Percentiles rank a stretch among this genome's conserved stretches.
Evolutionary conservation across 108 stramenopile genomes (phyloP).

Genomic region (Fragilariopsis cylindrus): DNA sequence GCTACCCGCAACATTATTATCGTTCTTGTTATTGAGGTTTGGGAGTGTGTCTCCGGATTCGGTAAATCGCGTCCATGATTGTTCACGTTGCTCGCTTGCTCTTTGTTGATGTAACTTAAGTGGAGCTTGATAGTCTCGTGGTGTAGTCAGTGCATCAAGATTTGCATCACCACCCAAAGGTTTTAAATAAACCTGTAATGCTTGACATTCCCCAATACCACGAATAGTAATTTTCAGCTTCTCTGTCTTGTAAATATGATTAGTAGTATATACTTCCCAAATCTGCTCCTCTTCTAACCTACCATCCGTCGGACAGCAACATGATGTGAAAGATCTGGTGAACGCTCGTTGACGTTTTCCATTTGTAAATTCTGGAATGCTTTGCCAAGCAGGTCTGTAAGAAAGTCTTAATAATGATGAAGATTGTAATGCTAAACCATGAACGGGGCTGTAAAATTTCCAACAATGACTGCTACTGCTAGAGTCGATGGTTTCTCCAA

Average conservation of each 20-base stretch:
- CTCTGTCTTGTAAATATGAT: conserved; percentile 33
- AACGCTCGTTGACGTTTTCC: conserved; percentile 7
- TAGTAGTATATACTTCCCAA: conserved; percentile 40
- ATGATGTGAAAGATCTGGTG: neutral
- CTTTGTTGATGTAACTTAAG: conserved; percentile 27
- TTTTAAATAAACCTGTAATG: conserved; percentile 59
- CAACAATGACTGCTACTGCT: conserved; percentile 22
- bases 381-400: conserved; percentile 75
- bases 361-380: conserved; percentile 66
- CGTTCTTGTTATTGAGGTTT: neutral
- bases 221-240: conserved; percentile 40
- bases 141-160: conserved; percentile 6
- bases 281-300: conserved; percentile 22
- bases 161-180: conserved; percentile 29
- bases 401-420: conserved; percentile 57
- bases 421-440: conserved; percentile 37
- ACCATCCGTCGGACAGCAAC: conserved; percentile 24
- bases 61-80: conserved; percentile 25
- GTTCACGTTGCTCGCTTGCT: conserved; percentile 12
- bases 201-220: conserved; percentile 75
- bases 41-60: conserved; percentile 22
- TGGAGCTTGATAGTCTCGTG: conserved; percentile 5
- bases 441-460: conserved; percentile 38
- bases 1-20: neutral
- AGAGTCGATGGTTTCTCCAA: neutral